A percentile compares a stretch with the other conserved stretches of the same genome.
Evolutionary conservation across 352 stramenopile genomes (phyloP).

Genomic region (Pythium biforme): DNA sequence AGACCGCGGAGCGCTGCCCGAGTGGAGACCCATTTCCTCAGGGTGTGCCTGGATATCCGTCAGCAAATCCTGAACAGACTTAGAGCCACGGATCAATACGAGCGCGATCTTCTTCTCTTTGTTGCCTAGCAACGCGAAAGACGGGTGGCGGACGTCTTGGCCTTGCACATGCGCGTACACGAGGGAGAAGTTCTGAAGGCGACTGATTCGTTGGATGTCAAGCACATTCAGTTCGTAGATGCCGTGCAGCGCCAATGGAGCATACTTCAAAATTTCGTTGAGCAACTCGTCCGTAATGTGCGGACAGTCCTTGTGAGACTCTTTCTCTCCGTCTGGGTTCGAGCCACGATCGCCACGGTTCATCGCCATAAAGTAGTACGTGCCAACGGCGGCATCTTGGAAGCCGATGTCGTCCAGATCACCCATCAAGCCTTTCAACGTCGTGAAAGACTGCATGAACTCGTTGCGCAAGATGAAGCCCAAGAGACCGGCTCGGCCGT

Average conservation of each 20-base stretch:
- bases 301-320: constrained; percentile 52
- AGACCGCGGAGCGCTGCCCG: constrained; percentile 33
- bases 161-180: constrained; percentile 84
- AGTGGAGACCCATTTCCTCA: constrained; percentile 62
- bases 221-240: constrained; percentile 85
- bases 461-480: constrained; percentile 86
- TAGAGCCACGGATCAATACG: constrained; percentile 79
- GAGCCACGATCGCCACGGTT: constrained; percentile 79
- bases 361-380: constrained; percentile 90
- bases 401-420: constrained; percentile 80
- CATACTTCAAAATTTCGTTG: constrained; percentile 68
- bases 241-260: constrained; percentile 72
- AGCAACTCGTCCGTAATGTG: constrained; percentile 71
- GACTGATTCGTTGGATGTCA: constrained; percentile 83
- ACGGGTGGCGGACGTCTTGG: constrained; percentile 78
- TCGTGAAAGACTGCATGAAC: constrained; percentile 89
- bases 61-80: constrained; percentile 83
- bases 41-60: constrained; percentile 85
- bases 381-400: constrained; percentile 82
- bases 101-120: constrained; percentile 80
- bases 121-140: constrained; percentile 74
- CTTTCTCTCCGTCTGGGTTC: constrained; percentile 59
- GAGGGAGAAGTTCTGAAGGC: constrained; percentile 72
- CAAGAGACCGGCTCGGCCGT: constrained; percentile 70
- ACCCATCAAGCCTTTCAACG: constrained; percentile 73